Evolutionary conservation across 805 yeast species (phyloP), one percentile per base, ranked within the genome.

Genomic region (Tetrapisispora iriomotensis): DNA sequence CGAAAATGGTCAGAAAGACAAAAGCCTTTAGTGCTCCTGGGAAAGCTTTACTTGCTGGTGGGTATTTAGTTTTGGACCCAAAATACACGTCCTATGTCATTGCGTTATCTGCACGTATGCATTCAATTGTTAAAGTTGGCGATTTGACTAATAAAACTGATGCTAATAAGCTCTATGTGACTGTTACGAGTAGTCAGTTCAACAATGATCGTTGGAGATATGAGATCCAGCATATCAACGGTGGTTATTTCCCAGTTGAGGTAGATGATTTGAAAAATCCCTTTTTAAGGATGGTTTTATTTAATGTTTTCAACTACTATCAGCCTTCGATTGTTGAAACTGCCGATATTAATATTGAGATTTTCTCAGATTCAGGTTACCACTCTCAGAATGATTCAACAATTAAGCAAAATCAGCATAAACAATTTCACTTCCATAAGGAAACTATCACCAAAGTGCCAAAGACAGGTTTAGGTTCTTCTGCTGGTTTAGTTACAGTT

Each of bases 391-490:
- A 66, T 5, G 59, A 68, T 27, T 68, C 81, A 2, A 40, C 35
- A 0, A 39, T 44, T 1, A 65, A 60, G 46, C 26, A 40, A 19
- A 68, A 69, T 33, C 66, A 66, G 0, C 40, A 46, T 1, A 66
- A 62, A 31, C 44, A 54, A 14, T 88, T 88, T 53, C 62, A 72
- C 31, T 79, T 66, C 56, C 96, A 90, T 56, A 40, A 58, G 0
- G 43, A 56, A 19, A 67, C 75, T 13, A 85, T 92, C 40, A 67
- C 73, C 0, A 65, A 81, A 26, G 95, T 87, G 6, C 77, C 95
- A 2, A 92, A 92, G 56, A 92, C 98, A 0, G 98, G 98, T 0
- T 67, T 92, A 36, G 98, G 98, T 1, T 86, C 96, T 10, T 86
- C 96, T 24, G 98, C 98, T 0, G 95, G 96, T 0, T 68, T 92